These are phyloP conservation scores for Trichoderma sp. DNA, from an alignment of 2,329 filamentous ascomycete genomes.

Conservation along the genomic window DNA sequence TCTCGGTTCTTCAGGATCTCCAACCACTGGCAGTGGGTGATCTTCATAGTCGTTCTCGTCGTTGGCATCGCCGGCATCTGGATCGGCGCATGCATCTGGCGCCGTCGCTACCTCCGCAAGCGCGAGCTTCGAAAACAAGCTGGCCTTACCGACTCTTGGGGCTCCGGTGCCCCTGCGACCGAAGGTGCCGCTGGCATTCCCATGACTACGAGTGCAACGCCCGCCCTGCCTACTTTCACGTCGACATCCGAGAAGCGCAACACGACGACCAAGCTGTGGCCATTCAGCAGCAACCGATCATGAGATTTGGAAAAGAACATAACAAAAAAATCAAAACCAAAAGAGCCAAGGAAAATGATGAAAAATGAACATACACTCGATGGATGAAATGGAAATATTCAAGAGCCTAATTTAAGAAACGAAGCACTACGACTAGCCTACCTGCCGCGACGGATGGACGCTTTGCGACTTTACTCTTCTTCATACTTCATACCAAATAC, in stretches of 20 bases:
- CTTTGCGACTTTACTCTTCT: background rate
- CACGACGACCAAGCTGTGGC: conserved; percentile 18
- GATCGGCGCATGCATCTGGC: conserved; percentile 70
- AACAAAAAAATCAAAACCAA: background rate
- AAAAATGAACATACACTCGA: background rate
- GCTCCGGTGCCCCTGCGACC: conserved; percentile 36
- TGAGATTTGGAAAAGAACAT: background rate
- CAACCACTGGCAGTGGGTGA: conserved; percentile 77
- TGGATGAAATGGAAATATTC: background rate
- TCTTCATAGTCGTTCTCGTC: conserved; percentile 76
- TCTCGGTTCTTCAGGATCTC: conserved; percentile 57
- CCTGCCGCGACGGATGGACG: background rate
- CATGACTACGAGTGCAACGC: conserved; percentile 19
- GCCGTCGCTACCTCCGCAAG: conserved; percentile 73
- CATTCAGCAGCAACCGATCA: conserved; percentile 13
- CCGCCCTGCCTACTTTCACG: conserved; percentile 20
- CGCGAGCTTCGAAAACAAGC: conserved; percentile 60
- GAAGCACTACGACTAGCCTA: conserved; percentile 10
- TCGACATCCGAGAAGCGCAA: conserved; percentile 26
- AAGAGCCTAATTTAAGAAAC: conserved; percentile 24
- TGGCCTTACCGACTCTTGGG: conserved; percentile 42
- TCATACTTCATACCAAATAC: background rate
- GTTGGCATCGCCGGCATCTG: conserved; percentile 70
- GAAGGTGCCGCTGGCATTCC: conserved; percentile 35
- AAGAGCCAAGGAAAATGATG: background rate